Evolutionary conservation across 2,329 filamentous ascomycete species (phyloP).

Genomic region (Alternaria panax): DNA sequence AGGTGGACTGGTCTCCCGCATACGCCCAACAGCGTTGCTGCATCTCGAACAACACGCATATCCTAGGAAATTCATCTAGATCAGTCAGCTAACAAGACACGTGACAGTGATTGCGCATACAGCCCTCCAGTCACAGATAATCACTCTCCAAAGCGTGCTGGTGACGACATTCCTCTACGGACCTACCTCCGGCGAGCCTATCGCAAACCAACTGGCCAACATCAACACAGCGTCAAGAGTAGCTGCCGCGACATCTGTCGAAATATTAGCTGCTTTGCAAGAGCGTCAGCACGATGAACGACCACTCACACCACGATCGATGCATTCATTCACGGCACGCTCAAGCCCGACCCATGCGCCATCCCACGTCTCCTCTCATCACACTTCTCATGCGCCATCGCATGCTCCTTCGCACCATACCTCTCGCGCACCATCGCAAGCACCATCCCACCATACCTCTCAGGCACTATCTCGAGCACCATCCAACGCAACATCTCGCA

Average conservation of each 20-base stretch:
- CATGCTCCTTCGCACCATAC: constrained; percentile 2
- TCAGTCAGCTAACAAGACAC: constrained; percentile 1
- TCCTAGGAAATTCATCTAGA: not conserved
- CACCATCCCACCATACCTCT: not conserved
- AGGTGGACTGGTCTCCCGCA: not conserved
- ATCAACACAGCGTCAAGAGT: constrained; percentile 41
- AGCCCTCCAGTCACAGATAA: constrained; percentile 46
- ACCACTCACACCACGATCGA: constrained; percentile 25
- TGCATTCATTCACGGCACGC: constrained; percentile 19
- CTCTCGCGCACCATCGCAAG: not conserved
- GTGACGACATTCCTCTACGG: constrained; percentile 47
- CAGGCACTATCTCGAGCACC: not conserved
- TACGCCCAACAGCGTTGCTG: not conserved
- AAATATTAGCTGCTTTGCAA: constrained; percentile 37
- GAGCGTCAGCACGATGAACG: constrained; percentile 32
- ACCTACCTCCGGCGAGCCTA: constrained; percentile 41
- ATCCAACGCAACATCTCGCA: not conserved
- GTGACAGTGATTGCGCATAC: constrained; percentile 40
- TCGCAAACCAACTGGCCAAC: constrained; percentile 42
- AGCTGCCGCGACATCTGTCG: constrained; percentile 38
- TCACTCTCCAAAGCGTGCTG: constrained; percentile 43
- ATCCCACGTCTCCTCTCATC: constrained; percentile 6
- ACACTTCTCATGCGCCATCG: not conserved
- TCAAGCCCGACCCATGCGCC: constrained; percentile 10
- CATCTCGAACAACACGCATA: not conserved